These are phyloP conservation scores for Phytophthora foliorum DNA, from an alignment of 352 stramenopile genomes.

Conservation along the genomic window DNA sequence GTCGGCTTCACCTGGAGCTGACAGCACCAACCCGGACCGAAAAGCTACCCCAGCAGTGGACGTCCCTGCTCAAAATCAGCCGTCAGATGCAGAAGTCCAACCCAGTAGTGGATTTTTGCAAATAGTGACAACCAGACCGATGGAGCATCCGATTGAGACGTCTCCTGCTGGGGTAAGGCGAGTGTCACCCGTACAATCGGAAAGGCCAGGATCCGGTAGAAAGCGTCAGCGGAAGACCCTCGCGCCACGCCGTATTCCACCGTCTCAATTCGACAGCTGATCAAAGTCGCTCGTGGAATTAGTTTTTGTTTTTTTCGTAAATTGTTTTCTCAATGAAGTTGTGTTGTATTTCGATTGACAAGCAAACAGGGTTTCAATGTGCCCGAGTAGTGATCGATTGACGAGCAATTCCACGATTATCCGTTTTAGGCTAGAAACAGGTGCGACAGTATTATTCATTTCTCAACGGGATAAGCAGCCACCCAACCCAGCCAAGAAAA, in stretches of 20 bases:
- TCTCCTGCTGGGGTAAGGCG: background rate
- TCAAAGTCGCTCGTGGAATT: background rate
- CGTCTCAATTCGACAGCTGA: constrained; percentile 34
- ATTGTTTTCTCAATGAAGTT: background rate
- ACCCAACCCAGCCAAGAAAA: constrained; percentile 14
- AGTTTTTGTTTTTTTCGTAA: constrained; percentile 6
- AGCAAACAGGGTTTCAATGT: too few species aligned
- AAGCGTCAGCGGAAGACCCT: constrained; percentile 69
- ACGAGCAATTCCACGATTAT: constrained; percentile 12
- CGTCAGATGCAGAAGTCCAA: constrained; percentile 2
- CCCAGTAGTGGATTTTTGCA: constrained; percentile 1
- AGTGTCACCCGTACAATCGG: constrained; percentile 5
- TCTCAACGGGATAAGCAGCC: constrained; percentile 5
- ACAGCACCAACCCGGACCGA: background rate
- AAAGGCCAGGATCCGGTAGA: constrained; percentile 36
- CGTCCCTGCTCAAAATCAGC: constrained; percentile 7
- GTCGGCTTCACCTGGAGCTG: constrained; percentile 5
- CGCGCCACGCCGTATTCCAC: constrained; percentile 59
- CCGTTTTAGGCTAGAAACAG: constrained; percentile 24
- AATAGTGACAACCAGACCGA: background rate
- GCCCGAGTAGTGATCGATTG: background rate
- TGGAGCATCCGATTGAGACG: constrained; percentile 1
- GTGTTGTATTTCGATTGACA: too few species aligned
- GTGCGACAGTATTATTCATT: constrained; percentile 26
- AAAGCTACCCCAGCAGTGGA: constrained; percentile 2